A percentile compares a stretch with the other conserved stretches of the same genome.
These are phyloP conservation scores for Calophaca sinica DNA, from an alignment of 306 rosid genomes.

Conservation along the genomic window DNA sequence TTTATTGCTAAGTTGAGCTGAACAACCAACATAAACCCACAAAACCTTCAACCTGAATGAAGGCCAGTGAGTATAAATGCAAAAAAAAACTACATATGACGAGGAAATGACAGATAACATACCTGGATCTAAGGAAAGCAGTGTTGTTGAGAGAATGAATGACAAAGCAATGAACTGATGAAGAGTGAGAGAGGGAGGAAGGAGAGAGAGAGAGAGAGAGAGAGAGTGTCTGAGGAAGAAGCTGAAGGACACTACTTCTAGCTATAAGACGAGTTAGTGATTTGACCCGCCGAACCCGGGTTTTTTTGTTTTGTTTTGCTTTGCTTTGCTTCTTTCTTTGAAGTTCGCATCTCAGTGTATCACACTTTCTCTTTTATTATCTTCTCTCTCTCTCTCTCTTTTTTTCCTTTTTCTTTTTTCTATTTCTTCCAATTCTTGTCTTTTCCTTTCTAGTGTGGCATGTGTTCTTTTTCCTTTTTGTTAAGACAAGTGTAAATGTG, in stretches of 20 bases:
- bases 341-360: slow-evolving; percentile 36
- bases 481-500: slow-evolving; percentile 36
- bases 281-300: slow-evolving; percentile 73
- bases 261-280: slow-evolving; percentile 43
- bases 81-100: slow-evolving; percentile 38
- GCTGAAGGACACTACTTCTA: no score
- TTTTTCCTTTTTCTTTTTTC: background rate
- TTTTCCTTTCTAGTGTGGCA: slow-evolving; percentile 23
- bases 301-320: slow-evolving; percentile 21
- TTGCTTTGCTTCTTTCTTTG: slow-evolving; percentile 18
- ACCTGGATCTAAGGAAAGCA: slow-evolving; percentile 75
- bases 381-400: no score
- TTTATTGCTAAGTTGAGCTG: slow-evolving; percentile 1
- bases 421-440: slow-evolving; percentile 39
- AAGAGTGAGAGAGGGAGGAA: background rate
- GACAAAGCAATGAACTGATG: slow-evolving; percentile 5
- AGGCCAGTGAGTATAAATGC: slow-evolving; percentile 20
- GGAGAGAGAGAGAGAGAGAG: background rate
- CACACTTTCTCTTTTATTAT: slow-evolving; percentile 6
- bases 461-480: slow-evolving; percentile 42
- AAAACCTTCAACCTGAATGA: slow-evolving; percentile 40
- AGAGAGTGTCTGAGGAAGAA: no score
- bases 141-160: slow-evolving; percentile 35
- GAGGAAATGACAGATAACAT: slow-evolving; percentile 41
- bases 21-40: slow-evolving; percentile 34